Conservation (phyloP, 1,284 basidiomycete species). For the Hymenochaete sp. region DNA sequence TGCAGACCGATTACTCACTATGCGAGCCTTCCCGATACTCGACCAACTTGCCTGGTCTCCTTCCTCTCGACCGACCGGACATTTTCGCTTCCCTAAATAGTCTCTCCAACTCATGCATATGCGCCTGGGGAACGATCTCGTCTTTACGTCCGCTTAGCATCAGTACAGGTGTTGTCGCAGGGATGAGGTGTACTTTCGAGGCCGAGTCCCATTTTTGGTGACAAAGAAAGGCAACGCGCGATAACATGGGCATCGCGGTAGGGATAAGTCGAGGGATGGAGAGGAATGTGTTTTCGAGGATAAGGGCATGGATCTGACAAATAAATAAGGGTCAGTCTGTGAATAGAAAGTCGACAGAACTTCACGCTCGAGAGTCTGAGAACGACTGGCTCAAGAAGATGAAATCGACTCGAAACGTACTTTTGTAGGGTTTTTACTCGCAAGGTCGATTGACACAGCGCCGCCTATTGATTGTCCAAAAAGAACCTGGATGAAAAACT, state of each 20-base stretch:
- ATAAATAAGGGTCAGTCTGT: slow-evolving; percentile 2
- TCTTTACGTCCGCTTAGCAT: slow-evolving; percentile 78
- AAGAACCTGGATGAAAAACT: slow-evolving; percentile 28
- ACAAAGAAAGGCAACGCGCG: slow-evolving; percentile 74
- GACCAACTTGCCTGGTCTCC: slow-evolving; percentile 44
- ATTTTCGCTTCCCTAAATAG: slow-evolving; percentile 32
- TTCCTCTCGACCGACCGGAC: slow-evolving; percentile 25
- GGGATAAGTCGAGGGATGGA: slow-evolving; percentile 80
- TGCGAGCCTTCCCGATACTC: slow-evolving; percentile 62
- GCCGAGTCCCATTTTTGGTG: slow-evolving; percentile 88
- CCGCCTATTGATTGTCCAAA: slow-evolving; percentile 97
- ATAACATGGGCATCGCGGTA: slow-evolving; percentile 69
- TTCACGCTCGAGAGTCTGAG: too few relatives aligned
- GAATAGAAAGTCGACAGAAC: too few relatives aligned
- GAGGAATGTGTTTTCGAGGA: slow-evolving; percentile 91
- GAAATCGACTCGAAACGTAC: slow-evolving; percentile 38
- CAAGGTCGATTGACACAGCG: slow-evolving; percentile 88
- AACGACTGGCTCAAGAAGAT: too few relatives aligned
- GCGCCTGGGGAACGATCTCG: slow-evolving; percentile 76
- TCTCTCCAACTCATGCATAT: slow-evolving; percentile 64
- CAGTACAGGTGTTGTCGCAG: slow-evolving; percentile 68
- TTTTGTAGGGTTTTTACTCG: slow-evolving; percentile 66
- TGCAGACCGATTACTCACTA: slow-evolving; percentile 39
- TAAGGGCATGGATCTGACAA: slow-evolving; percentile 61
- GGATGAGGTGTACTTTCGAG: slow-evolving; percentile 61